Evolutionary conservation across 179 eudicot genomes (phyloP).

Genomic region (Gypsophila paniculata): DNA sequence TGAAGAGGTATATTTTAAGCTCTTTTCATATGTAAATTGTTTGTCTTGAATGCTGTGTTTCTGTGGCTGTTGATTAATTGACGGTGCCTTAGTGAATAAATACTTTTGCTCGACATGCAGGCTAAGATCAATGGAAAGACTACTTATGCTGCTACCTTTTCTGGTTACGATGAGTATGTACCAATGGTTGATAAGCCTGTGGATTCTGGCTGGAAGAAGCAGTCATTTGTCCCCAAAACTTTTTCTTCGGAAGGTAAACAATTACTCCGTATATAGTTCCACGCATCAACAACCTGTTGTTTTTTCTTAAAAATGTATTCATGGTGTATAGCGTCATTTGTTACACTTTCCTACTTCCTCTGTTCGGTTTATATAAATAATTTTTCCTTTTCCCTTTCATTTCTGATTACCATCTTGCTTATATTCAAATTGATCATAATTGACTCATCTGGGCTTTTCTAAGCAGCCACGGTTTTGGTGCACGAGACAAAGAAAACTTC

Average conservation of each 20-base stretch:
- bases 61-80: background rate
- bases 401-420: background rate
- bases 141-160: constrained; percentile 45
- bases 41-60: background rate
- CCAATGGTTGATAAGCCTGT: constrained; percentile 98
- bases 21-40: background rate
- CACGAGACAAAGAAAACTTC: constrained; percentile 43
- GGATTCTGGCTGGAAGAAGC: constrained; percentile 81
- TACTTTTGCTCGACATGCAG: constrained; percentile 33
- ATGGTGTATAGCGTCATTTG: background rate
- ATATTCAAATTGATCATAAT: constrained; percentile 3
- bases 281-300: background rate
- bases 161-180: constrained; percentile 83
- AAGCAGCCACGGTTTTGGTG: constrained; percentile 40
- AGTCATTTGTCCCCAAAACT: constrained; percentile 46
- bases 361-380: background rate
- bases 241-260: constrained; percentile 45
- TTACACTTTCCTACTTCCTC: background rate
- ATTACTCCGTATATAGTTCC: background rate
- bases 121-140: constrained; percentile 60
- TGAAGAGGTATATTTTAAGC: constrained; percentile 62
- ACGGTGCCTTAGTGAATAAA: background rate
- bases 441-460: constrained; percentile 1
- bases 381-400: background rate
- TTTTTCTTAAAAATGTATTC: background rate